Evolutionary conservation across 495 filamentous ascomycete species (phyloP).

Genomic region (Neurospora africana): DNA sequence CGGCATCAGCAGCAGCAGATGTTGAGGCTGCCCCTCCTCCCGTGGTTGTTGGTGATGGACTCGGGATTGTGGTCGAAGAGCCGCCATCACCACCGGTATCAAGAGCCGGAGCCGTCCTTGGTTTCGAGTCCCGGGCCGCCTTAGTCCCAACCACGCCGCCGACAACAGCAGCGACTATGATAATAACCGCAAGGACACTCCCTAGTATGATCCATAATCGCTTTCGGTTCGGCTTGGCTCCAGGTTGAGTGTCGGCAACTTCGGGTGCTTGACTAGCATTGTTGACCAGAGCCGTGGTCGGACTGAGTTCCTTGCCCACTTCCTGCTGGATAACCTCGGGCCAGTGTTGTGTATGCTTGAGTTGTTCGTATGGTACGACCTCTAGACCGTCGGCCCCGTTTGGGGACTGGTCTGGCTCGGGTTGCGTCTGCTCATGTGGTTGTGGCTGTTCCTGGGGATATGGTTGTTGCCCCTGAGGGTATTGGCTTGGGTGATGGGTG

Average conservation of each 20-base stretch:
- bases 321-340: not conserved
- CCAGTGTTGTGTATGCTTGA: not conserved
- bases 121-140: not conserved
- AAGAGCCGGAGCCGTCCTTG: not conserved
- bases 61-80: not conserved
- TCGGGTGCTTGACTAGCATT: not conserved
- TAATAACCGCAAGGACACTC: not conserved
- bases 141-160: not conserved
- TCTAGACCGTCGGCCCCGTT: not conserved
- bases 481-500: not conserved
- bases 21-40: not conserved
- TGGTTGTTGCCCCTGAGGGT: not conserved
- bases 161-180: not conserved
- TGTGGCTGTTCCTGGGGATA: not conserved
- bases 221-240: not conserved
- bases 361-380: not conserved
- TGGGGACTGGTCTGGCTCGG: not conserved
- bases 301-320: not conserved
- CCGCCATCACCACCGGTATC: not conserved
- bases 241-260: not conserved
- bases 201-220: not conserved
- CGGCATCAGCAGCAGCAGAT: not conserved
- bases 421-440: not conserved
- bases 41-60: not conserved
- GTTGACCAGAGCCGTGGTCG: not conserved